Evolutionary conservation across 805 yeast species (phyloP), one percentile per base, ranked within the genome.

Genomic region (Jamesozyma rosinii): DNA sequence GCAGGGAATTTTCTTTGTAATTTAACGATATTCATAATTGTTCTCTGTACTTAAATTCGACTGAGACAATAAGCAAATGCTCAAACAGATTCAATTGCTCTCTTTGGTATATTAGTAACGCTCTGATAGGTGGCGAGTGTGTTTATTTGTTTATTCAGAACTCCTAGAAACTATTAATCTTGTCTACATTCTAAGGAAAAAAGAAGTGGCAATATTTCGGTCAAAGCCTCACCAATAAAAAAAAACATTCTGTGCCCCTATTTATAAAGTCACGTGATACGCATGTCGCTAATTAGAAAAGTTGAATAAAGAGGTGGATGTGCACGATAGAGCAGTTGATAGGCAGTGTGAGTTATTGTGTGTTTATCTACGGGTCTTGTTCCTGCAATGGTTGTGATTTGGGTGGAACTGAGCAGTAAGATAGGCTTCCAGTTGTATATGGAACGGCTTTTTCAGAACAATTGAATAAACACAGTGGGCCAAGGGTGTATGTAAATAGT

Each of bases 1-100:
- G 76, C 71, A 3, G 98, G 97, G 65, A 77, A 89, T 68, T 86
- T 90, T 68, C 78, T 86, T 58, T 77, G 83, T 47, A 79, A 61
- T 58, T 76, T 79, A 39, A 79, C 71, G 46, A 79, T 79, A 64
- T 79, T 79, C 86, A 79, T 79, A 10, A 14, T 41, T 30, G 17
- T 14, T 30, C n/a, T 13, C 17, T 30, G 11, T 9, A 27, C 9
- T 27, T 27, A 9, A 27, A 27, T 27, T 27, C 13, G 9, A 15
- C 8, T 9, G 9, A 18, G 6, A 9, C 24, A 18, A 15, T 14
- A 14, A n/a, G 6, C 13, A 31, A 21, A 33, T 8, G 18, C 18
- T 5, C 18, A 33, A 6, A 6, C 20, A 13, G 17, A 30, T 30
- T 33, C 21, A 10, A 17, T 33, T 17, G 4, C 10, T n/a, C 18